Conservation (phyloP, 768 basidiomycete genomes). For the Leccinum rimulosum region DNA sequence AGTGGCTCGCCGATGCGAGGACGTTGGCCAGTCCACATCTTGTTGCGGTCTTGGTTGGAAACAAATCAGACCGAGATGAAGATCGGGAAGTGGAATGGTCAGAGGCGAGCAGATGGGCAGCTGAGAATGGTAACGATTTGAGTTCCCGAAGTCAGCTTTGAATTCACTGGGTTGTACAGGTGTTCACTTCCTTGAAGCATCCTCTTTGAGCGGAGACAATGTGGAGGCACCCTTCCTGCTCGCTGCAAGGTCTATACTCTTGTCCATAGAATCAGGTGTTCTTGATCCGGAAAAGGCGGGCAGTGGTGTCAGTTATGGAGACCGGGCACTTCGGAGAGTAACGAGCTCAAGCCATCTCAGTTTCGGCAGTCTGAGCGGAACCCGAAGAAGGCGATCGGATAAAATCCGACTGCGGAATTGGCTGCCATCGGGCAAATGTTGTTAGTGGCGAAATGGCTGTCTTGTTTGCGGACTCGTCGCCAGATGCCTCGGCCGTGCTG, state of each 20-base stretch:
- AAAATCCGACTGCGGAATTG: conserved; percentile 60
- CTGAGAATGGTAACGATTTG: conserved; percentile 74
- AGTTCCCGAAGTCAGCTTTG: conserved; percentile 2
- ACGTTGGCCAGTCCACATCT: conserved; percentile 91
- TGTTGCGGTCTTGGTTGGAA: conserved; percentile 88
- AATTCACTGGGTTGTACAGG: conserved; percentile 45
- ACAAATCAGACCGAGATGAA: conserved; percentile 93
- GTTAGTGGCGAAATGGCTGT: conserved; percentile 37
- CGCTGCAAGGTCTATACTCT: conserved; percentile 82
- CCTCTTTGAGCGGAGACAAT: conserved; percentile 89
- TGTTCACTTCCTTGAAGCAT: conserved; percentile 91
- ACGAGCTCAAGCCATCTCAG: conserved; percentile 88
- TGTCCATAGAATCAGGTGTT: conserved; percentile 86
- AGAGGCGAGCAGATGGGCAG: conserved; percentile 94
- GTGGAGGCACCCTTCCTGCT: conserved; percentile 91
- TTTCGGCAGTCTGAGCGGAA: conserved; percentile 77
- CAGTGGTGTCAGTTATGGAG: conserved; percentile 95
- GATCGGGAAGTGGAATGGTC: conserved; percentile 94
- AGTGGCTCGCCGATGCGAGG: conserved; percentile 92
- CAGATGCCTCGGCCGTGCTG: not conserved
- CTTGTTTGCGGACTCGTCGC: not conserved
- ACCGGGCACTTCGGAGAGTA: conserved; percentile 86
- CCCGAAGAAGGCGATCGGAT: conserved; percentile 55
- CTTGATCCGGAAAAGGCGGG: conserved; percentile 94
- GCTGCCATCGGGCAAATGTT: conserved; percentile 65